A percentile compares a stretch with the other conserved stretches of the same genome.
Conservation (phyloP, 805 yeast genomes). For the Helenozyma baotianmanensis region DNA sequence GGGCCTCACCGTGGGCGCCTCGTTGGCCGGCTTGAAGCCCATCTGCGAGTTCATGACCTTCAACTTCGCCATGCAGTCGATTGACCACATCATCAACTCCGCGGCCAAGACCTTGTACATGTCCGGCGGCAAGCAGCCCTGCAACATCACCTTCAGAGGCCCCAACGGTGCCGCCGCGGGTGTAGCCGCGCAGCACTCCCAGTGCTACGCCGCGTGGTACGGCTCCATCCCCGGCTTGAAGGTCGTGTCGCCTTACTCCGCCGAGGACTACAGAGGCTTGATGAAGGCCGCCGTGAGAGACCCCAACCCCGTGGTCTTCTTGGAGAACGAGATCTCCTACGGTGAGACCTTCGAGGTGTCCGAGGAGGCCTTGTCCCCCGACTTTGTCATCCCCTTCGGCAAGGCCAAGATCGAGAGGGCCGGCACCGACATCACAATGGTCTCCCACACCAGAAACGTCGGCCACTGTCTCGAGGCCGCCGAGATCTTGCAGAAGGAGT, state of each 20-base stretch:
- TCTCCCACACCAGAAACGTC: constrained; percentile 90
- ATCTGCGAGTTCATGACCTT: constrained; percentile 98
- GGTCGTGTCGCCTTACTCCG: constrained; percentile 91
- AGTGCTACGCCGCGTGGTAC: constrained; percentile 96
- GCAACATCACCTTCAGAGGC: constrained; percentile 97
- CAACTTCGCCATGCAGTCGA: constrained; percentile 99
- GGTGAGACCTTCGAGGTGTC: constrained; percentile 87
- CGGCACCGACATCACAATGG: constrained; percentile 87
- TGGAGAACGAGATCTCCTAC: constrained; percentile 93
- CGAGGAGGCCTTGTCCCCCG: constrained; percentile 85
- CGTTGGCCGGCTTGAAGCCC: constrained; percentile 95
- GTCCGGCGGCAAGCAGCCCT: constrained; percentile 98
- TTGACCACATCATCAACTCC: constrained; percentile 96
- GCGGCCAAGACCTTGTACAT: constrained; percentile 98
- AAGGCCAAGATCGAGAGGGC: constrained; percentile 92
- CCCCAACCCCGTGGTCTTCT: constrained; percentile 94
- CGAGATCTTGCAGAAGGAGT: constrained; percentile 72
- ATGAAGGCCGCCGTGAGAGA: constrained; percentile 96
- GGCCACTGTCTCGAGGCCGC: constrained; percentile 87
- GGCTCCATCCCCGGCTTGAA: constrained; percentile 97
- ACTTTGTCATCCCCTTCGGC: constrained; percentile 89
- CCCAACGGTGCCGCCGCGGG: constrained; percentile 99
- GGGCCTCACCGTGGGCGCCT: constrained; percentile 92
- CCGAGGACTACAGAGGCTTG: constrained; percentile 95
- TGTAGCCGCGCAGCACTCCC: constrained; percentile 99